Evolutionary conservation across 1,139 yeast genomes (phyloP), one percentile per base, ranked within the genome.

Genomic region (Yamadazyma conglobata): DNA sequence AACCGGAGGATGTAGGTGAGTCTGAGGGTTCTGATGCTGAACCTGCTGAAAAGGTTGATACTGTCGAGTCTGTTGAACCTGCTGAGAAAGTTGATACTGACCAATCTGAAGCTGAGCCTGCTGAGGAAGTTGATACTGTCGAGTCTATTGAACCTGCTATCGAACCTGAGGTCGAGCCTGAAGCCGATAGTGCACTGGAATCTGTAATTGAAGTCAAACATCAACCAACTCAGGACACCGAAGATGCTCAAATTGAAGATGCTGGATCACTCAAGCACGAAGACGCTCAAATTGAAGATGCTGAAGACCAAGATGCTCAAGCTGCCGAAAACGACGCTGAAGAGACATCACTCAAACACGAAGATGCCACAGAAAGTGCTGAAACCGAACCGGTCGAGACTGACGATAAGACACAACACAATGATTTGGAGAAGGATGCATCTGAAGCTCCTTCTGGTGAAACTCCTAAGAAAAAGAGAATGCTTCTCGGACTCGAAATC

Each of bases 401-500:
- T 22, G 24, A 23, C 10, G 32, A 28, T 10, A 23, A n/a, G 12
- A 10, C 19, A 9, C 10, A 24, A 17, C 13, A 10, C 4, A n/a
- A 24, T 19, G 32, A 24, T n/a, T 17, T 14, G 7, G 15, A 15
- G n/a, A n/a, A n/a, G n/a, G n/a, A n/a, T n/a, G n/a, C n/a, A n/a
- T n/a, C n/a, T n/a, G n/a, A n/a, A n/a, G n/a, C n/a, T n/a, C n/a
- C n/a, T n/a, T n/a, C n/a, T n/a, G n/a, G n/a, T n/a, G n/a, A n/a
- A n/a, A n/a, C n/a, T n/a, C n/a, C n/a, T n/a, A n/a, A n/a, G n/a
- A 22, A 23, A n/a, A 31, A 32, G 12, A 37, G 36, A 19, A 44
- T 31, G 31, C 29, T 54, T 2, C 32, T 47, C 16, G 57, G 59
- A 1, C 39, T 55, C 22, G 57, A 53, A 17, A 33, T 52, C n/a